Evolutionary conservation across 805 yeast species (phyloP).

Genomic region (Myxozyma neglecta): DNA sequence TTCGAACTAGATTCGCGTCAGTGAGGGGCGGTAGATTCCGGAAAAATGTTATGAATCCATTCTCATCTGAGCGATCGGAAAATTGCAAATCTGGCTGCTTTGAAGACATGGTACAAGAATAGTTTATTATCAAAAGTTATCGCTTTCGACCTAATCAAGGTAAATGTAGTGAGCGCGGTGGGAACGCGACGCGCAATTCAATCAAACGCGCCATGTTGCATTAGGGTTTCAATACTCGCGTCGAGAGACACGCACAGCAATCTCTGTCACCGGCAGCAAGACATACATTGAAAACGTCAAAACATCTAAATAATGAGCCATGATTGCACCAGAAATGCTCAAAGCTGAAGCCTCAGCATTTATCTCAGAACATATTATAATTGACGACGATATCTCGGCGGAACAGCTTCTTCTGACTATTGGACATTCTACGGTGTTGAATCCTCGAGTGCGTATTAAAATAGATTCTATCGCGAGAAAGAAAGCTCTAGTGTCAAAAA

Average conservation of each 20-base stretch:
- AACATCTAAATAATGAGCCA: background rate
- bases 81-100: constrained; percentile 59
- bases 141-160: background rate
- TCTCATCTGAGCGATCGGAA: constrained; percentile 52
- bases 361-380: constrained; percentile 16
- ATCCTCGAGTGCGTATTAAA: constrained; percentile 11
- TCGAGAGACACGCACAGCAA: too few species aligned
- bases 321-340: constrained; percentile 17
- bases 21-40: constrained; percentile 18
- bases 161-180: background rate
- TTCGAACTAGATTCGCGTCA: constrained; percentile 18
- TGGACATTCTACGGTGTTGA: constrained; percentile 12
- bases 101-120: constrained; percentile 19
- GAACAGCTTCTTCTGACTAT: constrained; percentile 1
- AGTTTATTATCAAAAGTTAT: background rate
- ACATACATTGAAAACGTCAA: background rate
- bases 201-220: background rate
- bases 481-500: background rate
- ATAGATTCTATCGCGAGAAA: background rate
- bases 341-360: constrained; percentile 15
- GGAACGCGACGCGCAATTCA: constrained; percentile 7
- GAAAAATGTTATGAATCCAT: constrained; percentile 38
- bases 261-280: background rate
- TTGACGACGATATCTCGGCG: constrained; percentile 1
- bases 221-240: background rate